These are phyloP conservation scores for Geoglossum cookeanum DNA, from an alignment of 2,329 filamentous ascomycete species.

Conservation along the genomic window DNA sequence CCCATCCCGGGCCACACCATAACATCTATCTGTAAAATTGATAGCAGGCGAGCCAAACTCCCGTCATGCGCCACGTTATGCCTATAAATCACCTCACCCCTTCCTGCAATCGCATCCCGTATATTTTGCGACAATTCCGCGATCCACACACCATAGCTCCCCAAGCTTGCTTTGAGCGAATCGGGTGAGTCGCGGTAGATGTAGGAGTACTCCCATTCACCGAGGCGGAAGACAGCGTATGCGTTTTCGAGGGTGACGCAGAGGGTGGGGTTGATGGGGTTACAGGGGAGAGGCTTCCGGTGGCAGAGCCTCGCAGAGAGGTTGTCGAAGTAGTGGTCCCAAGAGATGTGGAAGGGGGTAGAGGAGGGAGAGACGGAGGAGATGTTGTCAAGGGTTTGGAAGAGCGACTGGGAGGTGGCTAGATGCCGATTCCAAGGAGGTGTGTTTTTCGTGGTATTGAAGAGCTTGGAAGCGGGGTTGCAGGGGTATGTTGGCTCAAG, in stretches of 20 bases:
- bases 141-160: constrained; percentile 52
- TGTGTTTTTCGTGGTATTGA: constrained; percentile 25
- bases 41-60: constrained; percentile 45
- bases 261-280: constrained; percentile 26
- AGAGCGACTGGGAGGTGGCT: constrained; percentile 34
- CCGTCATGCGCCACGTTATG: constrained; percentile 75
- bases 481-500: constrained; percentile 59
- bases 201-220: constrained; percentile 64
- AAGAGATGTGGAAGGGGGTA: constrained; percentile 46
- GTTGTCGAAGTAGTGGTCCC: constrained; percentile 76
- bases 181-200: constrained; percentile 49
- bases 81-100: constrained; percentile 33
- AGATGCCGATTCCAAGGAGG: constrained; percentile 46
- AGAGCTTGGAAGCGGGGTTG: constrained; percentile 27
- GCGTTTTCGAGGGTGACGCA: constrained; percentile 46
- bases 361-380: constrained; percentile 41
- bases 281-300: constrained; percentile 51
- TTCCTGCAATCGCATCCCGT: constrained; percentile 29
- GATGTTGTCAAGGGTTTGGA: constrained; percentile 41
- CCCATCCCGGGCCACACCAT: constrained; percentile 85
- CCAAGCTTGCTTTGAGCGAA: constrained; percentile 41
- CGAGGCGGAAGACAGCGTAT: constrained; percentile 53
- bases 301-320: constrained; percentile 65
- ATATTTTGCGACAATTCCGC: constrained; percentile 52
- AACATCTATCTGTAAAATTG: constrained; percentile 48